Conservation (phyloP, 2,329 filamentous ascomycete species). For the Colletotrichum navitas region DNA sequence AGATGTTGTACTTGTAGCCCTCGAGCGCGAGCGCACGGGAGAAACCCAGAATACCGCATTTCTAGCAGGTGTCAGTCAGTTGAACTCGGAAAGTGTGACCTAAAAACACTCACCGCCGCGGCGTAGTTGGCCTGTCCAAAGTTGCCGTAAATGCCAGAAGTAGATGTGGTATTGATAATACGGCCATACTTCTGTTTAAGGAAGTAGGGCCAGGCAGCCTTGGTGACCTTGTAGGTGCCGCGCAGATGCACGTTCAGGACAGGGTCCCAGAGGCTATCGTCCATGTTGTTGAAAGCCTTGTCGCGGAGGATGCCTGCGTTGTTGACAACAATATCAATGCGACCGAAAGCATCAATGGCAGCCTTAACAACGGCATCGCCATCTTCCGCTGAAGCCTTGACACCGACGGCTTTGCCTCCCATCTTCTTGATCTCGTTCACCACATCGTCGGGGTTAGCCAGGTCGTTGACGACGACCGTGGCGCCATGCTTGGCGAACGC, state of each 20-base stretch:
- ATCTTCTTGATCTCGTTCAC: constrained; percentile 92
- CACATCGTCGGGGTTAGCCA: constrained; percentile 90
- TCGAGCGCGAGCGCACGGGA: constrained; percentile 93
- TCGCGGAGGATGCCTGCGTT: constrained; percentile 98
- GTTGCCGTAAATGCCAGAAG: constrained; percentile 98
- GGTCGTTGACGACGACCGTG: constrained; percentile 92
- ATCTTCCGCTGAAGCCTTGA: constrained; percentile 94
- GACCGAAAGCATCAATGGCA: constrained; percentile 92
- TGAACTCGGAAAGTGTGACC: not conserved
- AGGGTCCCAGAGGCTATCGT: constrained; percentile 91
- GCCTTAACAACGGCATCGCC: constrained; percentile 92
- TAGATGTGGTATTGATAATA: constrained; percentile 96
- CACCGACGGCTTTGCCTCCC: constrained; percentile 90
- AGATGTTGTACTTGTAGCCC: constrained; percentile 97
- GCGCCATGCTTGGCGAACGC: constrained; percentile 88
- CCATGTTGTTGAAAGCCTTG: constrained; percentile 99
- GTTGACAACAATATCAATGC: constrained; percentile 96
- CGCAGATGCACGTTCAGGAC: constrained; percentile 93
- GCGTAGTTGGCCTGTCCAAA: constrained; percentile 99
- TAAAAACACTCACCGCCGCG: constrained; percentile 74
- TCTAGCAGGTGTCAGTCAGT: constrained; percentile 61
- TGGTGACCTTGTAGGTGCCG: constrained; percentile 96
- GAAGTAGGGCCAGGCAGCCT: constrained; percentile 98
- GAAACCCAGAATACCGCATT: constrained; percentile 94
- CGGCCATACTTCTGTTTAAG: constrained; percentile 99